phyloP scores from a whole-genome alignment of 371 early-diverging fungal genomes.

The Actinomortierella wolfii region DNA sequence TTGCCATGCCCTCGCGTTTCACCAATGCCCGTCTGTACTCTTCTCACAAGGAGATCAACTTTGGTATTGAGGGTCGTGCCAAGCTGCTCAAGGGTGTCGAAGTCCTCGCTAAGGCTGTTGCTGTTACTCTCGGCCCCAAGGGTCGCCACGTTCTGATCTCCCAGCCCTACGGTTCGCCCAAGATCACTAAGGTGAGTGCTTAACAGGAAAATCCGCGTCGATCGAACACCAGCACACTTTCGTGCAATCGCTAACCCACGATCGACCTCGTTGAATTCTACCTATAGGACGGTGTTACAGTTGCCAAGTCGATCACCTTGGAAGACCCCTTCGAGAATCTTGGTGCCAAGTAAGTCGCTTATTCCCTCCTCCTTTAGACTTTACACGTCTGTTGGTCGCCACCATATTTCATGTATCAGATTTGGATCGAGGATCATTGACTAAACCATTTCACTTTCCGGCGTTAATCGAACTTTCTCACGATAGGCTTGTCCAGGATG shows the following conservation, averaged over 20 bases:
- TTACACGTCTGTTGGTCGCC: constrained; percentile 1
- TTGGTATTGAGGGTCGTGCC: constrained; percentile 96
- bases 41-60: constrained; percentile 93
- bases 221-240: not conserved
- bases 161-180: constrained; percentile 96
- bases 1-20: constrained; percentile 35
- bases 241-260: not conserved
- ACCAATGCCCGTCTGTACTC: constrained; percentile 71
- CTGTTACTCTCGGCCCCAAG: constrained; percentile 97
- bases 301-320: constrained; percentile 94
- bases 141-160: constrained; percentile 98
- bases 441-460: too few relatives aligned
- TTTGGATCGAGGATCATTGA: too few relatives aligned
- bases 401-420: too few relatives aligned
- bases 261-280: too few relatives aligned
- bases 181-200: constrained; percentile 88
- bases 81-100: constrained; percentile 93
- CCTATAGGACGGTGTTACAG: constrained; percentile 93
- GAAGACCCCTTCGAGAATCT: constrained; percentile 98
- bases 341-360: constrained; percentile 77
- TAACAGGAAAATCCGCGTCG: too few relatives aligned
- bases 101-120: constrained; percentile 95
- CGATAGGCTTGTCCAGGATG: constrained; percentile 93
- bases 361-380: not conserved
- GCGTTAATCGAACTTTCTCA: too few relatives aligned